Evolutionary conservation across 2,329 filamentous ascomycete species (phyloP), one percentile per base, ranked within the genome.

Genomic region (Diaporthe helianthi): DNA sequence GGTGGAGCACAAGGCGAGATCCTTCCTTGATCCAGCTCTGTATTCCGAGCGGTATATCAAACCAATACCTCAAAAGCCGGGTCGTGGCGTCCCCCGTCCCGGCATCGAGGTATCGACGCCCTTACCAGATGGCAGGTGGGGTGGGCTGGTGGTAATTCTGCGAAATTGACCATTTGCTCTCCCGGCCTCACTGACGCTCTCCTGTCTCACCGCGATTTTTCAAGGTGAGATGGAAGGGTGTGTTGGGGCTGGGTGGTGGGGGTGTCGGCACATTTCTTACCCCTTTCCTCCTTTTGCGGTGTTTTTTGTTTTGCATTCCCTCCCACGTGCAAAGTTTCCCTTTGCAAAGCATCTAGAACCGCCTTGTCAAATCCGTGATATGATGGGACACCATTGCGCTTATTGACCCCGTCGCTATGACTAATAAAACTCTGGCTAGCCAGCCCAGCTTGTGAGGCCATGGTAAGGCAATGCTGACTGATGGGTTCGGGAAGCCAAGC

Each of bases 1-100:
- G 89, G 89, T 91, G 89, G 88, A 91, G 89, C 87, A 87, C 88
- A 91, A 91, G 89, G 89, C 87, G 87, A 90, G 89, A 89, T 78
- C 83, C 82, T 88, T 91, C 89, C 89, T 91, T 91, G 88, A 85
- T 76, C 78, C 82, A 84, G 85, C 88, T 90, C 87, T 90, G 89
- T 91, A 91, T 90, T 90, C 88, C 87, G 88, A 89, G 89, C 89
- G 89, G 88, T 87, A 91, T 72, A 91, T 85, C 72, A 82, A 87
- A 72, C 44, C 71, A 68, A 63, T n/a, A 65, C 19, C 26, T 46
- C 67, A 61, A 36, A 36, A n/a, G 26, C 64, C 52, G 51, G 61
- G 46, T 36, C 31, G 65, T 58, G 65, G 65, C 65, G 52, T 67
- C 65, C 65, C 65, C 65, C 65, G 52, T 41, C 36, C 65, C 26